Evolutionary conservation across 2,329 filamentous ascomycete species (phyloP), one percentile per base, ranked within the genome.

Genomic region (Didymella arachidicola): DNA sequence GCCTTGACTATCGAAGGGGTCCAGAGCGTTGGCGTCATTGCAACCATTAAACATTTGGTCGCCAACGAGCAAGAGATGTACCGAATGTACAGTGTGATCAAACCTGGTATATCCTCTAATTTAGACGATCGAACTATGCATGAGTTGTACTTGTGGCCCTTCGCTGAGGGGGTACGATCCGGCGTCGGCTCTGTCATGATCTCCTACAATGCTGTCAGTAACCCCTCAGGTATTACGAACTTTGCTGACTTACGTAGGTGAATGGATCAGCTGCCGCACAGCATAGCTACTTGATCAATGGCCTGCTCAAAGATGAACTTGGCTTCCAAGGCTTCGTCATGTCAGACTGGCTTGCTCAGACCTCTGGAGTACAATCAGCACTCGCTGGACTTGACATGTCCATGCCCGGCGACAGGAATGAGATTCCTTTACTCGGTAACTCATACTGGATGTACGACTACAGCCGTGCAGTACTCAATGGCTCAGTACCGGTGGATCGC

Each of bases 261-360:
- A 82, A 83, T 60, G 79, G 78, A 30, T 78, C 75, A 5, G 86
- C 87, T 1, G 92, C 89, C 70, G 71, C 83, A 67, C 86, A 89
- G 55, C 93, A 96, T 75, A 89, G 88, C 64, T 92, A 94, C 72
- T 79, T 95, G 2, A 83, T 96, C 62, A 96, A 95, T 68, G 89
- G 89, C 0, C 82, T 96, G n/a, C 78, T 96, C 45, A 96, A 96
- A 71, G 91, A 94, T 59, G 91, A 96, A 73, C 82, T 95, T 4
- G 92, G 91, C 8, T 96, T 96, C 70, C 90, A 95, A 73, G 92
- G 92, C 0, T 93, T 92, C 55, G 87, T 94, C n/a, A 91, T 95
- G 83, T 89, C 87, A 1, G 93, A 97, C 74, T 96, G 93, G 93
- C 81, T 95, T 2, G 91, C 91, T 0, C 92, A 96, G 72, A 87